phyloP scores from a whole-genome alignment of 1,139 yeast genomes.

The Sugiyamaella neomexicana region DNA sequence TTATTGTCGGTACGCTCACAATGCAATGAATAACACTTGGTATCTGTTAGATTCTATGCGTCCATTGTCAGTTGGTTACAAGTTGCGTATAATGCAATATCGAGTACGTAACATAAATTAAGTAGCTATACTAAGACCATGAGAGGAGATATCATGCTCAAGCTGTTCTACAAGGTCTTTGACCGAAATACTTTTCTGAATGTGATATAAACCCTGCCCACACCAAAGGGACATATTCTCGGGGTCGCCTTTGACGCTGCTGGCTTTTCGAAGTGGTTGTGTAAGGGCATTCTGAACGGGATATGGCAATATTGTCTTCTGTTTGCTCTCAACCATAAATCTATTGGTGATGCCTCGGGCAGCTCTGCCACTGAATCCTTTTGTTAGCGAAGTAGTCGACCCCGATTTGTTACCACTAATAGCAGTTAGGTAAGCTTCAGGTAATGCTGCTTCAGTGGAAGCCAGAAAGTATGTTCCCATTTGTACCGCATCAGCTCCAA shows the following conservation, averaged over 20 bases:
- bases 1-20: too few species aligned
- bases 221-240: slow-evolving; percentile 24
- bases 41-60: too few species aligned
- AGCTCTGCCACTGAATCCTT: slow-evolving; percentile 25
- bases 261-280: slow-evolving; percentile 22
- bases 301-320: slow-evolving; percentile 22
- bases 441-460: slow-evolving; percentile 23
- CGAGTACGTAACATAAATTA: neutral
- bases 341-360: slow-evolving; percentile 25
- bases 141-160: slow-evolving; percentile 1
- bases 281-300: slow-evolving; percentile 27
- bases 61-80: too few species aligned
- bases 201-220: slow-evolving; percentile 23
- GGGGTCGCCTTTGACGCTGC: slow-evolving; percentile 15
- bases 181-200: slow-evolving; percentile 7
- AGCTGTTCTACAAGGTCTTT: slow-evolving; percentile 8
- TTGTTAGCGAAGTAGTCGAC: slow-evolving; percentile 23
- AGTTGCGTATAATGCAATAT: too few species aligned
- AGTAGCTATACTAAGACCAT: too few species aligned
- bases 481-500: slow-evolving; percentile 48
- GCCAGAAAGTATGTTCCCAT: slow-evolving; percentile 37
- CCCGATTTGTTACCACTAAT: slow-evolving; percentile 16
- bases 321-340: slow-evolving; percentile 17
- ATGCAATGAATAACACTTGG: too few species aligned
- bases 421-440: slow-evolving; percentile 21